Evolutionary conservation across 2,329 filamentous ascomycete species (phyloP), one percentile per base, ranked within the genome.

Genomic region (Teratosphaeria zuluensis): DNA sequence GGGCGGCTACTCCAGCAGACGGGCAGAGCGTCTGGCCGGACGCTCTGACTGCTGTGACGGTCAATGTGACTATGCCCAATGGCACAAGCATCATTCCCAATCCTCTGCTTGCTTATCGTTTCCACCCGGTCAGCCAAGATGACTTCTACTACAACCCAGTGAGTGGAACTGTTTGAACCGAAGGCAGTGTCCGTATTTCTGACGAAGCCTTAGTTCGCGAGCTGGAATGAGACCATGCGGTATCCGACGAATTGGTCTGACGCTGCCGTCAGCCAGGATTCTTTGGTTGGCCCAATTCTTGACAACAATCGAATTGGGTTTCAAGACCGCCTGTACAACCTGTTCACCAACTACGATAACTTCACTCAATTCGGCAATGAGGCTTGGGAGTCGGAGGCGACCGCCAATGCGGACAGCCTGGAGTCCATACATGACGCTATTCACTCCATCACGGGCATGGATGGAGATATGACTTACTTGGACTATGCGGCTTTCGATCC

Each of bases 401-500:
- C 78, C 42, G 58, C 59, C 7, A 77, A 77, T 12, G 80, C 80
- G 55, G 87, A 89, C 69, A 89, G 85, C 11, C 60, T 80, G 2
- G 78, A 81, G 60, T 71, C 71, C 28, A 64, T 80, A 24, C 78
- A 81, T 62, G 77, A 78, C 63, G 70, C 68, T 32, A 73, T 80
- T 35, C 78, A 80, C 62, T 80, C 80, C 33, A 77, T 81, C 54
- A 77, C 80, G 3, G 88, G 80, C 56, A 71, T 74, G 59, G 78
- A 79, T 38, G 86, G 87, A 1, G 87, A 90, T 65, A 87, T 88
- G 82, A 83, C 81, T 51, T 87, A 83, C 70, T 83, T 85, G 33
- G 83, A 84, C 19, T 87, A 87, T 65, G 88, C 89, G 1, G 82
- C 87, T 0, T 95, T 90, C 69, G 90, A 95, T 68, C 89, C 89